Evolutionary conservation across 192 early-diverging fungal genomes (phyloP), one percentile per base, ranked within the genome.

Genomic region (Piromyces finnis): DNA sequence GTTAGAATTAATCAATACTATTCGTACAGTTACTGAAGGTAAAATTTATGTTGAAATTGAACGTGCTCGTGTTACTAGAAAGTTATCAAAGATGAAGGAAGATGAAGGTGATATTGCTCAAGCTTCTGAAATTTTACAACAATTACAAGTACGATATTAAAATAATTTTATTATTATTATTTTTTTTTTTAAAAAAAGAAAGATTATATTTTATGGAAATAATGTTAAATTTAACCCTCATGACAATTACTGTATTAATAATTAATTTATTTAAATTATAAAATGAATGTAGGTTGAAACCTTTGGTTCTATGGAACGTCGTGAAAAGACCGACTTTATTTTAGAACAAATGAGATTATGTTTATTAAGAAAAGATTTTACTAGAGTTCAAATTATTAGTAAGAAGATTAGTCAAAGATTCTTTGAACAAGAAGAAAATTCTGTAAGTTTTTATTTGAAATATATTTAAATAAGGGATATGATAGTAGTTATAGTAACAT

Each of bases 1-100:
- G 85, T 86, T 98, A 68, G 94, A 96, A 84, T 88, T 98, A 83
- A 98, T 99, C 77, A 94, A 97, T 80, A 93, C 95, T 13, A 88
- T 99, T 82, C 87, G 98, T 32, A 94, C 91, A 6, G 96, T 98
- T 6, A 99, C 98, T 7, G 98, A 98, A 82, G 98, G 96, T 82
- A 98, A 98, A 89, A 98, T 99, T 78, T 97, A 95, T 85, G 95
- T 99, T n/a, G 98, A 99, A 87, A 95, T 98, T 5, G 96, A 98
- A 84, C 91, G 97, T 26, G 98, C 98, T 14, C 91, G 98, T 13
- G 86, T 99, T 83, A 98, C 98, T 15, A 88, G 94, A 29, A 94
- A 93, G 81, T 87, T 97, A 77, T 90, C 94, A 28, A 94, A 91
- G 80, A 95, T 99, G 78, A 90, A 91, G 78, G 98, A 98, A 86